phyloP scores from a whole-genome alignment of 2,329 filamentous ascomycete species.

The Penicillium olsonii region DNA sequence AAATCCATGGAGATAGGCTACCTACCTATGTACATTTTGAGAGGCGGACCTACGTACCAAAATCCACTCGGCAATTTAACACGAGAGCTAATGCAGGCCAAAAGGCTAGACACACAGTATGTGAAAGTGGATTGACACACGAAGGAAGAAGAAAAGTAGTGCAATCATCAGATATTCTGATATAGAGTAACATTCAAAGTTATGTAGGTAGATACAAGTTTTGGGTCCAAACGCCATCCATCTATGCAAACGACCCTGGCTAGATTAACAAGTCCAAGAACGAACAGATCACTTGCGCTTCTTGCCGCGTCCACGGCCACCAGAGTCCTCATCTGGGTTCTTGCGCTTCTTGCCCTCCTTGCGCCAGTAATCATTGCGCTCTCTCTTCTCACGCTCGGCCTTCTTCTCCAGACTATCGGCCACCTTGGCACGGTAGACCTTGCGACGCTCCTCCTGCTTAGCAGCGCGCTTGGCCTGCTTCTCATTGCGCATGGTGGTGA shows the following conservation, averaged over 20 bases:
- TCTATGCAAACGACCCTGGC: conserved; percentile 23
- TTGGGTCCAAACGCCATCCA: conserved; percentile 28
- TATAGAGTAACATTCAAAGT: conserved; percentile 5
- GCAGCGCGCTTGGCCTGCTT: conserved; percentile 78
- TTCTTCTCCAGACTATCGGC: conserved; percentile 82
- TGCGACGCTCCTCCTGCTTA: conserved; percentile 86
- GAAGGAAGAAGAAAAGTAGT: background rate
- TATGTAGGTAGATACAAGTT: conserved; percentile 15
- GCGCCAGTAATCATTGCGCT: conserved; percentile 90
- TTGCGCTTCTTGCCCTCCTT: conserved; percentile 82
- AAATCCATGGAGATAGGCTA: too few relatives aligned
- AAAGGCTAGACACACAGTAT: too few relatives aligned
- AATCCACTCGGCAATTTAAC: too few relatives aligned
- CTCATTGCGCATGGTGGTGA: conserved; percentile 87
- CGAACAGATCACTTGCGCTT: conserved; percentile 40
- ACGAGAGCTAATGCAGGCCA: too few relatives aligned
- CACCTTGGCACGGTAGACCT: conserved; percentile 79
- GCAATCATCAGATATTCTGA: conserved; percentile 2
- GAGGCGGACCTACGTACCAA: too few relatives aligned
- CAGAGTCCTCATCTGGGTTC: conserved; percentile 54
- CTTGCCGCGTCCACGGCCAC: conserved; percentile 50
- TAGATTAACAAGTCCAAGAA: conserved; percentile 18
- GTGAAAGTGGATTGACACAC: too few relatives aligned
- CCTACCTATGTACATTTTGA: too few relatives aligned
- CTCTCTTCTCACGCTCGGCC: conserved; percentile 80